A percentile compares a stretch with the other conserved stretches of the same genome.
These are phyloP conservation scores for Suillus bovinus DNA, from an alignment of 768 basidiomycete genomes.

Conservation along the genomic window DNA sequence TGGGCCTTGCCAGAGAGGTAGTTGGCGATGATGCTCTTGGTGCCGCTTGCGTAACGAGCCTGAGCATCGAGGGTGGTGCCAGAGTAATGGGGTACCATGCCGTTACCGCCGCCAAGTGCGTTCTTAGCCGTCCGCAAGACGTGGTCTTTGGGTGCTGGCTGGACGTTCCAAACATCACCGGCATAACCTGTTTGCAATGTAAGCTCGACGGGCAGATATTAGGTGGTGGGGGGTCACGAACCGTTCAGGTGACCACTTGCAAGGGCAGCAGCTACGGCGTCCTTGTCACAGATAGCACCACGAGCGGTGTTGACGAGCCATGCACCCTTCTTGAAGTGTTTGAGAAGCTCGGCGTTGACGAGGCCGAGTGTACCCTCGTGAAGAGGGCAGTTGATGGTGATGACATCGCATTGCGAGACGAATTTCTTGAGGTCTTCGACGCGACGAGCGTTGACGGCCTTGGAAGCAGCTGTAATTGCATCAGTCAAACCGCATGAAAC, in stretches of 20 bases:
- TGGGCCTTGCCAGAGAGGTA: slow-evolving; percentile 66
- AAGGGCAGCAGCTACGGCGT: slow-evolving; percentile 76
- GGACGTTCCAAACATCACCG: slow-evolving; percentile 82
- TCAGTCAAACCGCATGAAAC: not conserved
- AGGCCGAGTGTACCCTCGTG: slow-evolving; percentile 84
- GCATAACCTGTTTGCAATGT: slow-evolving; percentile 29
- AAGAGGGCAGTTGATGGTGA: slow-evolving; percentile 87
- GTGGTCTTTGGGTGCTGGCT: slow-evolving; percentile 86
- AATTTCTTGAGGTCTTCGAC: slow-evolving; percentile 76
- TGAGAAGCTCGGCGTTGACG: slow-evolving; percentile 78
- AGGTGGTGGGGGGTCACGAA: slow-evolving; percentile 10
- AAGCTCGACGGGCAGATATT: not conserved
- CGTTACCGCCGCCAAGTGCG: slow-evolving; percentile 81
- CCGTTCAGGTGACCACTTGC: slow-evolving; percentile 77
- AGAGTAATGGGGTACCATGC: slow-evolving; percentile 87
- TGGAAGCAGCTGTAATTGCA: slow-evolving; percentile 49
- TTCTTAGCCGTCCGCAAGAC: slow-evolving; percentile 84
- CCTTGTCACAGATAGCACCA: slow-evolving; percentile 86
- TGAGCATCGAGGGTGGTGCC: slow-evolving; percentile 92
- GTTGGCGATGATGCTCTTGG: slow-evolving; percentile 69
- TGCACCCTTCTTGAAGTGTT: slow-evolving; percentile 89
- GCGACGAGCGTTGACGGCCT: slow-evolving; percentile 68
- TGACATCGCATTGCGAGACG: slow-evolving; percentile 65
- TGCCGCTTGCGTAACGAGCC: slow-evolving; percentile 77
- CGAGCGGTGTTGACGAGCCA: slow-evolving; percentile 95